phyloP scores from a whole-genome alignment of 2,329 filamentous ascomycete genomes.

The Passalora sequoiae region DNA sequence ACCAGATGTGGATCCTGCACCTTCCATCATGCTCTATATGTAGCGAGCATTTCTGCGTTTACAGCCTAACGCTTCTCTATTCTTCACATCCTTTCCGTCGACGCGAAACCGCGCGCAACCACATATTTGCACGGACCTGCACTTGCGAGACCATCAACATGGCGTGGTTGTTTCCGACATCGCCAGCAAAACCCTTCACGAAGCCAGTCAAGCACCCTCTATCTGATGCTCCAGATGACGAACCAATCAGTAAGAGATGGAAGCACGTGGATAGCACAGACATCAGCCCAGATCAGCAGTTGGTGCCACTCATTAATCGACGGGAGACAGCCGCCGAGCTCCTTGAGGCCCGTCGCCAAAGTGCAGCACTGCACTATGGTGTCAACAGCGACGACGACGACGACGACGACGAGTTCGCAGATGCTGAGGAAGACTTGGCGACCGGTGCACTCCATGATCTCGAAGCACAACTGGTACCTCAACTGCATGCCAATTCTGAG shows the following conservation, averaged over 20 bases:
- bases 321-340: slow-evolving; percentile 5
- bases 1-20: too few species aligned
- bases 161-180: background rate
- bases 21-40: too few species aligned
- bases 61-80: too few species aligned
- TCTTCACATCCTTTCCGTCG: too few species aligned
- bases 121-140: too few species aligned
- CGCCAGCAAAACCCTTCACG: background rate
- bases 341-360: background rate
- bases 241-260: slow-evolving; percentile 5
- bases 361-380: background rate
- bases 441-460: too few species aligned
- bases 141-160: too few species aligned
- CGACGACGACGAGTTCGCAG: background rate
- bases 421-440: too few species aligned
- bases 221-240: background rate
- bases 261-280: background rate
- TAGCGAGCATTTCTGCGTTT: too few species aligned
- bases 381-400: slow-evolving; percentile 15
- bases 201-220: background rate
- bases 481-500: too few species aligned
- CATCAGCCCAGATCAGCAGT: background rate
- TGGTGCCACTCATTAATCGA: slow-evolving; percentile 14
- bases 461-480: too few species aligned
- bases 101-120: too few species aligned